phyloP scores from a whole-genome alignment of 106 monocot species.

The Dioscorea zingiberensis region DNA sequence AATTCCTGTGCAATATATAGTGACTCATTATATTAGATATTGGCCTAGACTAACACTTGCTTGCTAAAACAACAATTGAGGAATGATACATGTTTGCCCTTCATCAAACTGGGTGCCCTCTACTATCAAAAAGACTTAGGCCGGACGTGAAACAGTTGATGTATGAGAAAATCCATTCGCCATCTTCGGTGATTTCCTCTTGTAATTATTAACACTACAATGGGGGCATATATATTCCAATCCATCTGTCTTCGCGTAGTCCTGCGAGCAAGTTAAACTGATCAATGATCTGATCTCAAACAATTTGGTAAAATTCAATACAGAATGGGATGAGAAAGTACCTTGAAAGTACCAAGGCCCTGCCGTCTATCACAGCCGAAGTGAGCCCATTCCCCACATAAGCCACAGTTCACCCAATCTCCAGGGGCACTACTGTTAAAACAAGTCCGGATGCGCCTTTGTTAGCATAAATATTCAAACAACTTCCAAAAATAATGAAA shows the following conservation, averaged over 20 bases:
- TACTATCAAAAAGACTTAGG: conserved; percentile 6
- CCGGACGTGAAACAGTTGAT: conserved; percentile 28
- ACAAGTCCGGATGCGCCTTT: not conserved
- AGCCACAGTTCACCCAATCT: conserved; percentile 95
- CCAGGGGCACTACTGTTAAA: conserved; percentile 80
- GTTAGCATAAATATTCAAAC: not conserved
- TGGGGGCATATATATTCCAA: conserved; percentile 92
- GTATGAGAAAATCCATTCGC: conserved; percentile 57
- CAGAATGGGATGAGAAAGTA: not conserved
- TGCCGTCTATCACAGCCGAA: conserved; percentile 89
- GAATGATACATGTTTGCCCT: conserved; percentile 13
- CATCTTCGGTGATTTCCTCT: conserved; percentile 56
- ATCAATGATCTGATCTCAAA: too few species aligned
- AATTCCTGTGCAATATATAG: not conserved
- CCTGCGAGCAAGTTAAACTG: conserved; percentile 27
- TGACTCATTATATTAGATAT: not conserved
- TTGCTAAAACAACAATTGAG: conserved; percentile 2
- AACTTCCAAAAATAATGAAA: not conserved
- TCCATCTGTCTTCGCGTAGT: conserved; percentile 91
- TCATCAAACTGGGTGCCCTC: not conserved
- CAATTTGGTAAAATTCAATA: too few species aligned
- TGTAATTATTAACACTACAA: conserved; percentile 66
- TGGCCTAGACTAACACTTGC: not conserved
- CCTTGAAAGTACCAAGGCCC: conserved; percentile 91
- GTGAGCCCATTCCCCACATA: conserved; percentile 95